These are phyloP conservation scores for Orbilia blumenaviensis DNA, from an alignment of 2,329 filamentous ascomycete genomes.

Conservation along the genomic window DNA sequence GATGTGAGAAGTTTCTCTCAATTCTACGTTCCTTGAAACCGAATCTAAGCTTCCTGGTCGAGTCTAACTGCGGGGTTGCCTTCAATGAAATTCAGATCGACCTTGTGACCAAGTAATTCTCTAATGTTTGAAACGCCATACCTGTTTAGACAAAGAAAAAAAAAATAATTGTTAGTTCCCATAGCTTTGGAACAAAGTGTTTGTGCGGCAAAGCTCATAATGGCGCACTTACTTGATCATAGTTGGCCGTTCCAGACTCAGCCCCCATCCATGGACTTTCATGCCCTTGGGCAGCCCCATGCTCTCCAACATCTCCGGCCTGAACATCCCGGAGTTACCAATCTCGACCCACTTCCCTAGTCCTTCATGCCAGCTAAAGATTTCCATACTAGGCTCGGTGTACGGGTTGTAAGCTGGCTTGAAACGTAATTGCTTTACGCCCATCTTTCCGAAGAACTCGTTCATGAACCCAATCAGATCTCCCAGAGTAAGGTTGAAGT, in stretches of 20 bases:
- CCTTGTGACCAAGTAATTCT: conserved; percentile 92
- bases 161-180: neutral
- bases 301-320: conserved; percentile 93
- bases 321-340: conserved; percentile 98
- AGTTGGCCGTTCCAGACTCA: conserved; percentile 90
- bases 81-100: conserved; percentile 91
- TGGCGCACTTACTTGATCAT: conserved; percentile 84
- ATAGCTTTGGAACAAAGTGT: neutral
- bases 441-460: conserved; percentile 96
- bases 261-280: conserved; percentile 91
- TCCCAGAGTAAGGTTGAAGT: conserved; percentile 90
- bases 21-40: neutral
- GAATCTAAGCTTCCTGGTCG: conserved; percentile 71
- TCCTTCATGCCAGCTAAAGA: conserved; percentile 93
- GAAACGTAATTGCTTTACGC: conserved; percentile 85
- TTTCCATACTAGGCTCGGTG: conserved; percentile 97
- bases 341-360: conserved; percentile 94
- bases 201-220: neutral
- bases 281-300: conserved; percentile 94
- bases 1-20: neutral
- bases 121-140: conserved; percentile 86
- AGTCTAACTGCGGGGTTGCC: conserved; percentile 88
- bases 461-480: conserved; percentile 94
- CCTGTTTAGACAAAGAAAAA: conserved; percentile 59
- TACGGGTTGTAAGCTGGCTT: conserved; percentile 97